Evolutionary conservation across 2,329 filamentous ascomycete species (phyloP).

Genomic region (Cordyceps tenuipes): DNA sequence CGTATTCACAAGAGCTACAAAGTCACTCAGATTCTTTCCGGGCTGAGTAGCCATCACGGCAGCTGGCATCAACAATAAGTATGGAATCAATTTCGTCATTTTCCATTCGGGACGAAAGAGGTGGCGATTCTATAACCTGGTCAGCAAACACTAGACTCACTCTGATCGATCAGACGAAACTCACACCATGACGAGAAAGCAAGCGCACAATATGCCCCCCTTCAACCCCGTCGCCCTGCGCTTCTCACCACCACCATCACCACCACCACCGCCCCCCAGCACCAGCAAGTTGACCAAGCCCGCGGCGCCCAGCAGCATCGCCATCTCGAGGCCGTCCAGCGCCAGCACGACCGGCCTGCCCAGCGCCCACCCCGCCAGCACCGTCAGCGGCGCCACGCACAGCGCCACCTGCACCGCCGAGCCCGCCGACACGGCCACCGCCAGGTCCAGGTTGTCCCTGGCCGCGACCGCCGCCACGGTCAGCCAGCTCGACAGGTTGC

Average conservation of each 20-base stretch:
- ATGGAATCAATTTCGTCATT: not conserved
- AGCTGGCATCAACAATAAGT: not conserved
- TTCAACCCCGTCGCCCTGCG: conserved; percentile 40
- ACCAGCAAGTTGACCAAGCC: conserved; percentile 71
- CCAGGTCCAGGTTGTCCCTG: conserved; percentile 51
- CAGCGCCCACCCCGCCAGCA: conserved; percentile 52
- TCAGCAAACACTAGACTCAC: not conserved
- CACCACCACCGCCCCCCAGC: not conserved
- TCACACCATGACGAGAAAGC: conserved; percentile 43
- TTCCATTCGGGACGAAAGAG: not conserved
- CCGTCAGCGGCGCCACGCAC: conserved; percentile 51
- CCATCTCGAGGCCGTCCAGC: conserved; percentile 68
- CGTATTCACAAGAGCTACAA: too few relatives aligned
- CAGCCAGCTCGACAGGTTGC: conserved; percentile 51
- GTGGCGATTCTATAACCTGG: not conserved
- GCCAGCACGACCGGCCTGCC: conserved; percentile 53
- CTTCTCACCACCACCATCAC: conserved; percentile 48
- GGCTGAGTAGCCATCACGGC: not conserved
- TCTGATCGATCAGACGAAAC: conserved; percentile 1
- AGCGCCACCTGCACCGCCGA: conserved; percentile 55
- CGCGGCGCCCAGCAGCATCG: conserved; percentile 61
- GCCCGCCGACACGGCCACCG: conserved; percentile 48
- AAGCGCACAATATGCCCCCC: conserved; percentile 48
- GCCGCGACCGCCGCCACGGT: conserved; percentile 47
- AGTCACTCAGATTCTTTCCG: not conserved